Conservation (phyloP, 106 monocot genomes). For the Dactylorhiza incarnata region DNA sequence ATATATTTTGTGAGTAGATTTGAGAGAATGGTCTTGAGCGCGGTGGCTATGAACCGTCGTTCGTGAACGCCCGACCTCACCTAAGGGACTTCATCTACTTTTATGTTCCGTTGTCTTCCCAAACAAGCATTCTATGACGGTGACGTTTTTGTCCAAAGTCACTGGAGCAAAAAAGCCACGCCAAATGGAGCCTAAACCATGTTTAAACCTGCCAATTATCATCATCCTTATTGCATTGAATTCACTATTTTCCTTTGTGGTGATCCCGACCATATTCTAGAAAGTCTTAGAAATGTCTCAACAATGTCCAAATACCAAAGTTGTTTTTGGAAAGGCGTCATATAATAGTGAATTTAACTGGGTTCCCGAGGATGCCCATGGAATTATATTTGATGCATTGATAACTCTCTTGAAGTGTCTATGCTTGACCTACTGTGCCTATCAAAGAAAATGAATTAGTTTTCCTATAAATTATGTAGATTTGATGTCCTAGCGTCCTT, state of each 20-base stretch:
- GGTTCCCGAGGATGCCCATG: neutral
- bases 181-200: neutral
- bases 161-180: neutral
- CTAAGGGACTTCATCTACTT: too few species aligned
- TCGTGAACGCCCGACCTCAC: too few species aligned
- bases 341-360: neutral
- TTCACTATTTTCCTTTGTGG: neutral
- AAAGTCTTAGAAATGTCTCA: neutral
- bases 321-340: neutral
- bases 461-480: too few species aligned
- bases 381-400: neutral
- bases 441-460: neutral
- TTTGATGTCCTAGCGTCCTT: neutral
- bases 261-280: neutral
- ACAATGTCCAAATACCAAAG: neutral
- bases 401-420: neutral
- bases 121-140: too few species aligned
- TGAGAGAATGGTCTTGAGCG: too few species aligned
- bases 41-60: too few species aligned
- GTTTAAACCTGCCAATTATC: neutral
- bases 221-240: too few species aligned
- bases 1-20: too few species aligned
- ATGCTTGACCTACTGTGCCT: neutral
- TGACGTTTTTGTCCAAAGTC: too few species aligned
- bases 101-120: too few species aligned